Evolutionary conservation across 148 eudicot species (phyloP).

Genomic region (Heliamphora exappendiculata): DNA sequence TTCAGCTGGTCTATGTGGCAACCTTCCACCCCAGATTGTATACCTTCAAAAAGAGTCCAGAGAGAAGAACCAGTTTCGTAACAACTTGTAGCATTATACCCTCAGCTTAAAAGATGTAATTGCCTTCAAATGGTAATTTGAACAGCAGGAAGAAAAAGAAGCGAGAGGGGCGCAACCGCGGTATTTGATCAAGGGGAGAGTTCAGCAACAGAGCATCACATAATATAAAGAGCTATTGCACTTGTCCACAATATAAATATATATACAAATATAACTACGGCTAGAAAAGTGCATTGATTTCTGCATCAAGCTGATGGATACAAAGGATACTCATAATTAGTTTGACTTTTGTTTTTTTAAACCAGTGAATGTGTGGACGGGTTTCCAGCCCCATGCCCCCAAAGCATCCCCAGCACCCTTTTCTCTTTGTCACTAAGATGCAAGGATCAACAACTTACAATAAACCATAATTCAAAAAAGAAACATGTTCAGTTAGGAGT

Average conservation of each 20-base stretch:
- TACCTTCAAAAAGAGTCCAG: slow-evolving; percentile 45
- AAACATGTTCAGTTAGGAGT: too few species aligned
- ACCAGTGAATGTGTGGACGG: neutral
- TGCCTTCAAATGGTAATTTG: neutral
- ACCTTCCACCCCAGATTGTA: slow-evolving; percentile 73
- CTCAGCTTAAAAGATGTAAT: neutral
- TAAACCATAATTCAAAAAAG: neutral
- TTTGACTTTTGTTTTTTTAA: neutral
- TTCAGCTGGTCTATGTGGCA: slow-evolving; percentile 89
- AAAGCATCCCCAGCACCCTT: neutral
- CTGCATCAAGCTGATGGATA: neutral
- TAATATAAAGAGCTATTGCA: neutral
- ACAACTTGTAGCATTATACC: neutral
- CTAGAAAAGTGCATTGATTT: neutral
- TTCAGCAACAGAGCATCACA: neutral
- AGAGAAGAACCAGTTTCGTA: neutral
- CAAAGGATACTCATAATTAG: neutral
- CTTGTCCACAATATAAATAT: too few species aligned
- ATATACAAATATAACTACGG: too few species aligned
- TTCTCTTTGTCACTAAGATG: neutral
- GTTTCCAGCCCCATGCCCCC: neutral
- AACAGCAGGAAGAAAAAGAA: neutral
- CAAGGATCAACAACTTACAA: neutral
- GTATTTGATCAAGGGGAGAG: neutral
- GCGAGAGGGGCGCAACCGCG: neutral